Percentiles rank a stretch among this genome's conserved stretches.
These are phyloP conservation scores for Monocercomonoides exilis DNA, from an alignment of 78 protist genomes.

Conservation along the genomic window DNA sequence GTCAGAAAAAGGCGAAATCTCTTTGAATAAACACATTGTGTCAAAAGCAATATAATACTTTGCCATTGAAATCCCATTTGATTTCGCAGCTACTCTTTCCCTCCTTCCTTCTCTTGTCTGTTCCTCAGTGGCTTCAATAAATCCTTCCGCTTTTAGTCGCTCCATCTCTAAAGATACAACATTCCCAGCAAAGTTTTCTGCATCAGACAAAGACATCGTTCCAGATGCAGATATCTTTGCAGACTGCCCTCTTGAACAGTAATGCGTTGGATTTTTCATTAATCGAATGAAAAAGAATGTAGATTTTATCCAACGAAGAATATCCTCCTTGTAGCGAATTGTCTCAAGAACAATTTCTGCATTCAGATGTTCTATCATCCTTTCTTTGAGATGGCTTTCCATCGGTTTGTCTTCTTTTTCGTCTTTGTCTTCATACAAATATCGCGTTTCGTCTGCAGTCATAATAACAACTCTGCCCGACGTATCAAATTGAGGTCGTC, in stretches of 20 bases:
- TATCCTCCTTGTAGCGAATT: neutral
- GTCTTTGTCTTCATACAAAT: neutral
- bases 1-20: neutral
- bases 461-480: constrained; percentile 13
- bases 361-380: constrained; percentile 47
- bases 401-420: neutral
- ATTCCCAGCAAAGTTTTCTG: neutral
- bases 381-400: constrained; percentile 21
- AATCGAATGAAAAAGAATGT: constrained; percentile 40
- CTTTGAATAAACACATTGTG: constrained; percentile 19
- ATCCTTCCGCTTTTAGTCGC: neutral
- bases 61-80: constrained; percentile 38
- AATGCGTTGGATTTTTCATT: constrained; percentile 26
- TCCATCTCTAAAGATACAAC: too few species aligned
- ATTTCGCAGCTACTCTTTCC: too few species aligned
- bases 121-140: constrained; percentile 9
- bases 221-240: neutral
- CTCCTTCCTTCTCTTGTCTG: too few species aligned
- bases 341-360: constrained; percentile 41
- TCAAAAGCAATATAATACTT: constrained; percentile 34
- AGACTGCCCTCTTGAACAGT: neutral
- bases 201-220: neutral
- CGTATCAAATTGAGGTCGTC: constrained; percentile 15
- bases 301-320: constrained; percentile 41
- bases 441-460: neutral